Base-by-base conservation (phyloP, 176 grass and related monocot genomes). In the Cymbopogon citratus region DNA sequence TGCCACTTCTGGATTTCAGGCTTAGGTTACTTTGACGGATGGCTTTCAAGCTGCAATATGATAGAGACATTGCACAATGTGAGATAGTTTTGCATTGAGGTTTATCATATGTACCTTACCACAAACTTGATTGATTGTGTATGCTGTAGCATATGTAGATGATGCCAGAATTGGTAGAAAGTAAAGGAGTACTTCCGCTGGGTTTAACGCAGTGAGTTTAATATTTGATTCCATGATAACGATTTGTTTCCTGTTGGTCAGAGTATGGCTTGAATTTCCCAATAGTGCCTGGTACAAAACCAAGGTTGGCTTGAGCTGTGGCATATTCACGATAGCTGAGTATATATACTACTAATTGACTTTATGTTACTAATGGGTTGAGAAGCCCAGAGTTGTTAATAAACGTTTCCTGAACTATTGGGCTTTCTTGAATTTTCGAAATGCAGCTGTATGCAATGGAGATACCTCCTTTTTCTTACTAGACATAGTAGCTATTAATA, bases 401-500 rank as follows among this genome's bases (percentile, higher is more conserved):
- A 54, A 88, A 54, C 14, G 25, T 15, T 64, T 11, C 46, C 0
- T 64, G 15, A 71, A 70, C 64, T 76, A 54, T 18, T 70, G 28
- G 6, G n/a, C 9, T 48, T 60, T 28, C 6, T 61, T 41, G 16
- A 13, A 29, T 80, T 31, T 80, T 75, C 28, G 31, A 28, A 31
- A 24, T 43, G 16, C 39, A 64, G 41, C 40, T 54, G 1, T 19
- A 43, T 69, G 1, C 5, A 19, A 15, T 38, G 9, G 41, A 41
- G 16, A 23, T 74, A n/a, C 44, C 63, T 28, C 39, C 19, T 26
- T 82, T 82, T 63, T 41, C 19, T 59, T 61, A 84, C 69, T 33
- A 49, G 76, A 51, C 18, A 40, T 16, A 7, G 3, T 63, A 69
- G 25, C 74, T 80, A 43, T 49, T 73, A 62, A 40, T 78, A 86